Base-by-base conservation (phyloP, 495 filamentous ascomycete species). In the Aspergillus cristatus region DNA sequence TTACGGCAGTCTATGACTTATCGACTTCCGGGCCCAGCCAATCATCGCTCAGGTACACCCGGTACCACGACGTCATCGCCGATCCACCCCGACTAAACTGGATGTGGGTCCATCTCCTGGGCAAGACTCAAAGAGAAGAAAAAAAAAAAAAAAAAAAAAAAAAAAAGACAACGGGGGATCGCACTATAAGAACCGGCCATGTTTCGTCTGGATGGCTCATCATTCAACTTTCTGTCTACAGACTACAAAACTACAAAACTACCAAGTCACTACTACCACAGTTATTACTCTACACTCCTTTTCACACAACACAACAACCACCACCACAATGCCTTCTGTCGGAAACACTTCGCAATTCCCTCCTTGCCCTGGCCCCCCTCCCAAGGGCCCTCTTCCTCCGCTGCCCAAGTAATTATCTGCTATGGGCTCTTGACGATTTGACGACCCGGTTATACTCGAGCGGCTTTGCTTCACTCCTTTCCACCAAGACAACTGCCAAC, bases 301-400 rank as follows among this genome's bases (percentile, higher is more conserved):
- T 16, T 18, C n/a, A 18, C 7, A 16, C 14, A 16, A 25, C 37
- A 5, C 28, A 28, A 17, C 30, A 13, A 18, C 25, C 25, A 45
- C 37, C 17, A 43, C 16, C 67, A 75, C 57, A 47, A 80, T 82
- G 78, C 77, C 78, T 71, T 70, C 69, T 52, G 72, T 83, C 63
- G 76, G 76, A 52, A 73, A 80, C 36, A 76, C 76, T 51, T 71
- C 77, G 46, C 57, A 62, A 40, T 79, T 87, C 46, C 84, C 84
- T 71, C 84, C 84, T 48, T 87, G 82, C 75, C 84, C 84, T 3
- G 84, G 84, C 51, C 84, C 84, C 45, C 84, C 84, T 54, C 84
- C 84, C 26, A 84, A 78, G 65, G 75, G 84, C 42, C 84, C 84
- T 65, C 79, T 90, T 14, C 84, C 84, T 55, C 83, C 83, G 55